Percentiles rank a stretch among this genome's conserved stretches.
Evolutionary conservation across 2,329 filamentous ascomycete genomes (phyloP).

Genomic region (Xylaria sp.): DNA sequence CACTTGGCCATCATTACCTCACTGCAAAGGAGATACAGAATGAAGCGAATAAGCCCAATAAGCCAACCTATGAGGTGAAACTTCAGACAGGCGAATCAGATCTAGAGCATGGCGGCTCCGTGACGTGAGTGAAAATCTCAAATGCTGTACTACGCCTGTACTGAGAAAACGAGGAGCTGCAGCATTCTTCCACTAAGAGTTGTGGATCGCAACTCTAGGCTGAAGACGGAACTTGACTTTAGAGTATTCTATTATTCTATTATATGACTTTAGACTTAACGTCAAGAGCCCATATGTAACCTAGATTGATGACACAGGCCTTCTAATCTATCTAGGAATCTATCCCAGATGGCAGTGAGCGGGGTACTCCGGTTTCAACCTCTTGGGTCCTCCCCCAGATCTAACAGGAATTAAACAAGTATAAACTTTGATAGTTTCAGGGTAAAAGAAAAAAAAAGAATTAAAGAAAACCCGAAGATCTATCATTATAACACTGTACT

Average conservation of each 20-base stretch:
- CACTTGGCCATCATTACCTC: no score
- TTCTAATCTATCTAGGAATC: constrained; percentile 1
- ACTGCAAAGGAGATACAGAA: no score
- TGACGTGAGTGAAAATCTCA: no score
- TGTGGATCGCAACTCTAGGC: no score
- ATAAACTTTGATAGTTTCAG: background rate
- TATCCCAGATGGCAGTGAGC: background rate
- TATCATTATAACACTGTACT: background rate
- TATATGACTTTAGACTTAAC: background rate
- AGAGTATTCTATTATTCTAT: background rate
- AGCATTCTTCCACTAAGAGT: no score
- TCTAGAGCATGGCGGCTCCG: no score
- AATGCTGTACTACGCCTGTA: no score
- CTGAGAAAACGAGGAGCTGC: no score
- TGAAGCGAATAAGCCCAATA: no score
- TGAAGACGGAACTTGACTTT: no score
- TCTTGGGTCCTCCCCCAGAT: background rate
- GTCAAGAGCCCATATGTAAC: background rate
- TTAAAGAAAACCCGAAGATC: background rate
- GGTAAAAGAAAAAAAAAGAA: background rate
- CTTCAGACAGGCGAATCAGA: no score
- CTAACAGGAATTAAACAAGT: background rate
- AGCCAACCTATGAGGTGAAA: no score
- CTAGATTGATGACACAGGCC: background rate
- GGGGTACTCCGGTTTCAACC: background rate